These are phyloP conservation scores for Ophiostoma piceae DNA, from an alignment of 2,329 filamentous ascomycete species.

Conservation along the genomic window DNA sequence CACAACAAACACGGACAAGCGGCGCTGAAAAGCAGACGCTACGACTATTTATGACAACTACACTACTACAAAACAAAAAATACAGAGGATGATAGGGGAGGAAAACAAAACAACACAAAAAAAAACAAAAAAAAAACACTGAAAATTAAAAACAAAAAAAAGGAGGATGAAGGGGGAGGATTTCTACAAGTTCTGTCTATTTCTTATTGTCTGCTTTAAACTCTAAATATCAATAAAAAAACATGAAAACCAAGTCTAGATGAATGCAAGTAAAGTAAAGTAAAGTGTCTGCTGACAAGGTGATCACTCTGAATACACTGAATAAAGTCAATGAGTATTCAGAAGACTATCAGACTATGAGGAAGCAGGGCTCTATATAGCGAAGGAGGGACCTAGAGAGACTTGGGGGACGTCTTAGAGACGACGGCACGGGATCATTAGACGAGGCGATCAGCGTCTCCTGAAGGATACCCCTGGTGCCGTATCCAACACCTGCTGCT, in stretches of 20 bases:
- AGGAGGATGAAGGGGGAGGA: not conserved
- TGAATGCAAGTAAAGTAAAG: not conserved
- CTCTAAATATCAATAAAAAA: not conserved
- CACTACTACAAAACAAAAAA: not conserved
- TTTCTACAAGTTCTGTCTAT: not conserved
- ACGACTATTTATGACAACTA: slow-evolving; percentile 3
- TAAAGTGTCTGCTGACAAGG: not conserved
- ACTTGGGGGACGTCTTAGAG: too few relatives aligned
- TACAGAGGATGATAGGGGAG: not conserved
- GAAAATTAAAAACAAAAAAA: not conserved
- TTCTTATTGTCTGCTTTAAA: not conserved
- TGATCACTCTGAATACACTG: too few relatives aligned
- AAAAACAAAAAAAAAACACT: not conserved
- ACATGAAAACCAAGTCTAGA: not conserved
- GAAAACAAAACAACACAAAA: not conserved
- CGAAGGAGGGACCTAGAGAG: too few relatives aligned
- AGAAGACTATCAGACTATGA: too few relatives aligned
- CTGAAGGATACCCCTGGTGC: too few relatives aligned
- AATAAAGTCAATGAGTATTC: too few relatives aligned
- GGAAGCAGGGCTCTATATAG: too few relatives aligned
- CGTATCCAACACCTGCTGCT: too few relatives aligned
- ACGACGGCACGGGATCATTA: too few relatives aligned
- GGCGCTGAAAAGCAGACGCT: not conserved
- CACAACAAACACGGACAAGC: not conserved
- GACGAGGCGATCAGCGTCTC: too few relatives aligned